These are phyloP conservation scores for Cucumis cinereus DNA, from an alignment of 306 rosid species.

Conservation along the genomic window DNA sequence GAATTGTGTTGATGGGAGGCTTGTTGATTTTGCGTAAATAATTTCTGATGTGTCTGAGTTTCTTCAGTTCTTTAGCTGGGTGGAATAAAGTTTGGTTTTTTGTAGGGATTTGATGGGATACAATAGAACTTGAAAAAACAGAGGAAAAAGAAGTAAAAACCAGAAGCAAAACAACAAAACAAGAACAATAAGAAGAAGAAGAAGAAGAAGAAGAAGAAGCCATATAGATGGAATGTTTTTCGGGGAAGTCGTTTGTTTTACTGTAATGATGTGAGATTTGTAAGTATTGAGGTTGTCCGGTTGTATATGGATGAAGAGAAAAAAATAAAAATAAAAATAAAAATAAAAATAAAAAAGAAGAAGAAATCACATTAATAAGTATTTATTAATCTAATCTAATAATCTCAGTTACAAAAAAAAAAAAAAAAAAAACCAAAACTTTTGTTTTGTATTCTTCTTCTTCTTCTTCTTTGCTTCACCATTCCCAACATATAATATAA, in stretches of 20 bases:
- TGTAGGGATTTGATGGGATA: slow-evolving; percentile 18
- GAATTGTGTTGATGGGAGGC: slow-evolving; percentile 68
- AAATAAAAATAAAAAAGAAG: background rate
- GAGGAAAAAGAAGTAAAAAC: slow-evolving; percentile 32
- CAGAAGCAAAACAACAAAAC: slow-evolving; percentile 49
- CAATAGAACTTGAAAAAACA: slow-evolving; percentile 37
- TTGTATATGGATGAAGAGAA: slow-evolving; percentile 30
- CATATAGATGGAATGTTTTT: slow-evolving; percentile 44
- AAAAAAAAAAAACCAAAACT: slow-evolving; percentile 12
- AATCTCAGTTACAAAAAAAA: slow-evolving; percentile 30
- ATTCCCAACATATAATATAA: slow-evolving; percentile 33
- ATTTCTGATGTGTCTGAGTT: slow-evolving; percentile 33
- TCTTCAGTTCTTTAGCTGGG: slow-evolving; percentile 42
- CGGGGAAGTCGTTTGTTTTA: slow-evolving; percentile 29
- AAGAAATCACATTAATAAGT: slow-evolving; percentile 7
- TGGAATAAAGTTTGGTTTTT: slow-evolving; percentile 53
- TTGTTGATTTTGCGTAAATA: slow-evolving; percentile 68
- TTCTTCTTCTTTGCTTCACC: slow-evolving; percentile 26
- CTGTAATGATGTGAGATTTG: slow-evolving; percentile 33
- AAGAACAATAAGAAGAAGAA: slow-evolving; percentile 2
- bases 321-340: background rate
- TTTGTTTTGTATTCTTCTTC: slow-evolving; percentile 7
- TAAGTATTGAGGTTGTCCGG: slow-evolving; percentile 58
- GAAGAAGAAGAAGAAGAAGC: slow-evolving; percentile 16
- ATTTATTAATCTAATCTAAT: slow-evolving; percentile 15